Conservation (phyloP, 257 asterid genomes). For the Mitragyna speciosa region DNA sequence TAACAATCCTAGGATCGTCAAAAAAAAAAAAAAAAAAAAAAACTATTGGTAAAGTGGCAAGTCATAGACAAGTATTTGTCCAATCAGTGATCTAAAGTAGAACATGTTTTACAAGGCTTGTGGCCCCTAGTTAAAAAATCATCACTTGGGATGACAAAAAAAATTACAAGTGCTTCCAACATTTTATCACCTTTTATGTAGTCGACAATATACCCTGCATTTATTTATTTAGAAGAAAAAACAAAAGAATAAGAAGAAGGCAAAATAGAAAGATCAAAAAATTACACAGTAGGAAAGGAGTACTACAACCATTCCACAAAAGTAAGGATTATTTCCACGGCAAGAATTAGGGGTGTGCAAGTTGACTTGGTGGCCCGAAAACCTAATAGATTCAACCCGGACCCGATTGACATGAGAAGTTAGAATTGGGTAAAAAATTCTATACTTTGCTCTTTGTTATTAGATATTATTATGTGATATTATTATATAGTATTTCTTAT, state of each 20-base stretch:
- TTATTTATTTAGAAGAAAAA: no score
- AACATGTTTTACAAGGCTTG: neutral
- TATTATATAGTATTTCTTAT: no score
- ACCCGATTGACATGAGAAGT: no score
- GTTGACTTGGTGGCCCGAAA: no score
- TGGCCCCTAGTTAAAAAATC: neutral
- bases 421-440: no score
- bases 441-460: no score
- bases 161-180: neutral
- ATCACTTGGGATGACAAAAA: neutral
- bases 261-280: no score
- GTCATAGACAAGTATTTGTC: neutral
- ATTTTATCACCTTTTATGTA: neutral
- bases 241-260: no score
- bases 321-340: no score
- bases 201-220: neutral
- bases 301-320: neutral
- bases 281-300: neutral
- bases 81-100: neutral
- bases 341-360: no score
- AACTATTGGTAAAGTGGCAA: neutral
- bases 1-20: neutral
- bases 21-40: neutral
- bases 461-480: no score
- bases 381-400: no score